A percentile compares a stretch with the other conserved stretches of the same genome.
Evolutionary conservation across 345 rosid species (phyloP).

Genomic region (Melaleuca quinquenervia): DNA sequence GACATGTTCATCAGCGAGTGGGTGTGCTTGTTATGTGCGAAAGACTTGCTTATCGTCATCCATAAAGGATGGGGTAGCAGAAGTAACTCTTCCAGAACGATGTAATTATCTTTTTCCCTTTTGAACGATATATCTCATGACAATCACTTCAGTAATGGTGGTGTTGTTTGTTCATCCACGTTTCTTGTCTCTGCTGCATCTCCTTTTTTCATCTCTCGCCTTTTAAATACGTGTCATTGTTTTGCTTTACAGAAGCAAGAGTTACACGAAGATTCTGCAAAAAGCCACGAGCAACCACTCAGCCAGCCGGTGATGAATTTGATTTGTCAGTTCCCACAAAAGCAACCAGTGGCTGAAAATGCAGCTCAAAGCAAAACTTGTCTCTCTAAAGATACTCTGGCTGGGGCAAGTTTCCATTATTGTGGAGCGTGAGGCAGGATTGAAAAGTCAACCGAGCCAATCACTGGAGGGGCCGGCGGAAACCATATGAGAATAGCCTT

Average conservation of each 20-base stretch:
- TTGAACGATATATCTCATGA: no score
- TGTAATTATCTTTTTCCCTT: no score
- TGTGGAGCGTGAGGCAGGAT: no score
- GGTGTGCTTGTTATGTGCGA: no score
- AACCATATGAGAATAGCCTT: no score
- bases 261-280: slow-evolving; percentile 30
- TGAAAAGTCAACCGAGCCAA: no score
- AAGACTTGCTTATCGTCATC: no score
- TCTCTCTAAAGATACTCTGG: slow-evolving; percentile 42
- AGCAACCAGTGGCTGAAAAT: slow-evolving; percentile 41
- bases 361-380: slow-evolving; percentile 22
- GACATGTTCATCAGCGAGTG: no score
- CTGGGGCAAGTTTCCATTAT: slow-evolving; percentile 40
- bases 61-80: no score
- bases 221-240: not conserved
- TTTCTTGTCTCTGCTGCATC: not conserved
- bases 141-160: no score
- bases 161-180: not conserved
- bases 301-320: slow-evolving; percentile 20
- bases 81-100: no score
- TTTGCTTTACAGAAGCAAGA: slow-evolving; percentile 54
- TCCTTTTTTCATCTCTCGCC: not conserved
- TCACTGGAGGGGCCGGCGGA: no score
- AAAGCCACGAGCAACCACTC: slow-evolving; percentile 14
- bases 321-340: slow-evolving; percentile 58